These are phyloP conservation scores for Clavispora santaluciae DNA, from an alignment of 805 yeast genomes.

Conservation along the genomic window DNA sequence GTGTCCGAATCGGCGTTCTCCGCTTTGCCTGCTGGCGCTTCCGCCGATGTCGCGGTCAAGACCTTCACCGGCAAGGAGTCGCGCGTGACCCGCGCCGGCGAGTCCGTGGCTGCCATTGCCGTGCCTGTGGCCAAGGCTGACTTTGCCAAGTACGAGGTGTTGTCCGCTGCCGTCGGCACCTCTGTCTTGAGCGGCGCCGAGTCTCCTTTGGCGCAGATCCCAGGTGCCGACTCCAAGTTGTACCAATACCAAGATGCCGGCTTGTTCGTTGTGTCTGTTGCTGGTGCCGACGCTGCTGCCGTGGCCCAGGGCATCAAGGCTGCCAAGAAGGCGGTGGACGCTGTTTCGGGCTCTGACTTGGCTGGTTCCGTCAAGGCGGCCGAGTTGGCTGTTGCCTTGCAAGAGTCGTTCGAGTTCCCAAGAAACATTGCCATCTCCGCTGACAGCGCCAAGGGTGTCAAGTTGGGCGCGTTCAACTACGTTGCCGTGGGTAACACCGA, in stretches of 20 bases:
- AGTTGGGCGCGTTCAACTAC: constrained; percentile 60
- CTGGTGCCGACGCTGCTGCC: constrained; percentile 52
- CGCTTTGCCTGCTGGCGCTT: constrained; percentile 57
- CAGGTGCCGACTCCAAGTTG: constrained; percentile 50
- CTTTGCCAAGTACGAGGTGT: constrained; percentile 62
- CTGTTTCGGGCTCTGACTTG: constrained; percentile 47
- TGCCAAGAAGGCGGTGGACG: constrained; percentile 42
- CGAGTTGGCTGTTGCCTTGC: constrained; percentile 39
- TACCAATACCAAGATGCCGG: constrained; percentile 73
- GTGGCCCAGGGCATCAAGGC: constrained; percentile 60
- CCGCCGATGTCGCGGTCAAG: constrained; percentile 35
- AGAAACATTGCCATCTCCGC: constrained; percentile 28
- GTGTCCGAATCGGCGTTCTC: constrained; percentile 62
- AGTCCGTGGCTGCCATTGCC: constrained; percentile 74
- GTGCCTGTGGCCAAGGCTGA: constrained; percentile 66
- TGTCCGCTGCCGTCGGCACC: constrained; percentile 64
- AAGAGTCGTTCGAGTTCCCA: constrained; percentile 31
- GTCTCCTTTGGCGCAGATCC: constrained; percentile 45
- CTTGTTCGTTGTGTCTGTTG: constrained; percentile 66
- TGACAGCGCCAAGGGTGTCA: constrained; percentile 29
- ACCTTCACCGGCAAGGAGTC: constrained; percentile 58
- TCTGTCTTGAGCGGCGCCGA: constrained; percentile 52
- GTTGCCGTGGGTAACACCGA: constrained; percentile 88
- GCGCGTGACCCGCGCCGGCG: constrained; percentile 60
- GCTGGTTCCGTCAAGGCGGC: constrained; percentile 45